These are phyloP conservation scores for Cercospora brassicicola DNA, from an alignment of 2,329 filamentous ascomycete species.

Conservation along the genomic window DNA sequence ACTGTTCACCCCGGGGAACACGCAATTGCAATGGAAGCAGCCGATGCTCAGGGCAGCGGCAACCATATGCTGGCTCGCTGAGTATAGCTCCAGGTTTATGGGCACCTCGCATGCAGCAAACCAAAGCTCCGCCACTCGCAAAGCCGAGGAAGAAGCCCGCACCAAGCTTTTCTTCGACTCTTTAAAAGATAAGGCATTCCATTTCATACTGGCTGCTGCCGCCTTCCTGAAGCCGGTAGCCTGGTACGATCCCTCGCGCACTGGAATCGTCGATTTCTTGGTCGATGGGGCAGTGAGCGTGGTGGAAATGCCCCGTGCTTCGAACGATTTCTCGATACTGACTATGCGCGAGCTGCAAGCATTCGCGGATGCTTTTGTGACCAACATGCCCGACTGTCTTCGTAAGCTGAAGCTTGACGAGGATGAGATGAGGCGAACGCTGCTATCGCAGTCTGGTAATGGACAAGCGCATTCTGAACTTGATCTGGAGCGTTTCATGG, in stretches of 20 bases:
- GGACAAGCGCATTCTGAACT: conserved; percentile 44
- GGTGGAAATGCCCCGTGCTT: conserved; percentile 65
- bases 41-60: conserved; percentile 76
- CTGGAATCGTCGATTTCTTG: conserved; percentile 77
- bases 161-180: conserved; percentile 69
- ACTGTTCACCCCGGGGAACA: conserved; percentile 64
- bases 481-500: conserved; percentile 81
- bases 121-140: conserved; percentile 63
- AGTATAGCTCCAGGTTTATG: conserved; percentile 79
- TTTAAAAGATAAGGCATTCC: conserved; percentile 84
- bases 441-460: conserved; percentile 42
- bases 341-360: conserved; percentile 80
- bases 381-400: conserved; percentile 90
- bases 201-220: conserved; percentile 83
- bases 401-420: conserved; percentile 83
- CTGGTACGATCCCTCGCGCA: conserved; percentile 84
- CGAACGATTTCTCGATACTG: conserved; percentile 68
- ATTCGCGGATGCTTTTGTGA: conserved; percentile 89
- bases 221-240: conserved; percentile 76
- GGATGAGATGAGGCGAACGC: conserved; percentile 70
- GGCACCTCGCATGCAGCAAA: conserved; percentile 32
- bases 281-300: conserved; percentile 74
- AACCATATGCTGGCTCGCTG: conserved; percentile 82
- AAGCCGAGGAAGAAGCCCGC: conserved; percentile 60
- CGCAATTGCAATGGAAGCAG: conserved; percentile 70